Conservation (phyloP, 2,329 filamentous ascomycete species). For the Penicillium digitatum region DNA sequence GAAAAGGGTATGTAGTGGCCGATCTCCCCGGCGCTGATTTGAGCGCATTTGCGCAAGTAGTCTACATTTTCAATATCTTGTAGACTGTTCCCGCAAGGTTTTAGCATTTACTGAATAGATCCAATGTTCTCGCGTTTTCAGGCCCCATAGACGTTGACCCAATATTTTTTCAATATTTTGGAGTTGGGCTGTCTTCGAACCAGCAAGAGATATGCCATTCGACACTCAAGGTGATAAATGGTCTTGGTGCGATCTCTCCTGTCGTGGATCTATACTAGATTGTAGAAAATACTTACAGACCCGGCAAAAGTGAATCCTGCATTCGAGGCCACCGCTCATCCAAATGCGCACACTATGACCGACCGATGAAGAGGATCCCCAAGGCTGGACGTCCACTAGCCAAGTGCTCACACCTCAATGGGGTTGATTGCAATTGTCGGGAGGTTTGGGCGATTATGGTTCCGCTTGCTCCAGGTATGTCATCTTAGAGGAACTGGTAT, state of each 20-base stretch:
- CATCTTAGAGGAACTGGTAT: background rate
- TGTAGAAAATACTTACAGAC: background rate
- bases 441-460: constrained; percentile 5
- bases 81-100: background rate
- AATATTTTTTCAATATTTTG: too few species aligned
- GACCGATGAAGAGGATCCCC: constrained; percentile 1
- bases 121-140: background rate
- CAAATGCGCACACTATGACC: constrained; percentile 3
- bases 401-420: background rate
- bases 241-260: background rate
- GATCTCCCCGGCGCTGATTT: background rate
- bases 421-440: background rate
- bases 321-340: constrained; percentile 4
- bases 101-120: background rate
- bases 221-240: constrained; percentile 1
- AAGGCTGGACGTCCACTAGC: constrained; percentile 1
- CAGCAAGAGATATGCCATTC: background rate
- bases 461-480: constrained; percentile 3
- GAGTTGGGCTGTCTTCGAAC: background rate
- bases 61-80: background rate
- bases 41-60: background rate
- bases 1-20: background rate
- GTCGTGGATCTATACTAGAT: background rate
- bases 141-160: background rate
- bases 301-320: background rate